Evolutionary conservation across 495 filamentous ascomycete genomes (phyloP).

Genomic region (Penicillium steckii): DNA sequence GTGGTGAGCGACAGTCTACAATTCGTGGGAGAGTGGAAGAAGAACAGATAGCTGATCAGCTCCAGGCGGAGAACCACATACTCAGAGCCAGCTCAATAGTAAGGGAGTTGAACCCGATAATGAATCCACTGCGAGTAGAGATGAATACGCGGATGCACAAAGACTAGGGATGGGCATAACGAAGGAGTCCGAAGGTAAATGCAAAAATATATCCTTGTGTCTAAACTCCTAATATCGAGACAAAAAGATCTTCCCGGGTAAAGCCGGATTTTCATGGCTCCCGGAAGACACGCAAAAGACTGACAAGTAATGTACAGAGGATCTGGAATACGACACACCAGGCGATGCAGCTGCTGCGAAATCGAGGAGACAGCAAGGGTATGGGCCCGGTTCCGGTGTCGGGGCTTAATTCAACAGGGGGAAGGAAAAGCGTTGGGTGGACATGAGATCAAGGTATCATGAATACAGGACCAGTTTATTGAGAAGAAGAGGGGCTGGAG

Average conservation of each 20-base stretch:
- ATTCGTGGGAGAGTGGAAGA: no score
- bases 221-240: constrained; percentile 32
- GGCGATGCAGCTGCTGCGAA: constrained; percentile 39
- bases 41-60: not conserved
- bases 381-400: constrained; percentile 56
- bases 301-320: constrained; percentile 49
- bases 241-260: constrained; percentile 19
- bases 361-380: constrained; percentile 56
- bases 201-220: constrained; percentile 31
- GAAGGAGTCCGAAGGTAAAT: constrained; percentile 35
- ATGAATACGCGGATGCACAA: constrained; percentile 30
- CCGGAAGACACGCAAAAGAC: constrained; percentile 31
- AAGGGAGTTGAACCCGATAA: constrained; percentile 9
- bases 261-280: constrained; percentile 7
- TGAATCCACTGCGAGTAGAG: constrained; percentile 4
- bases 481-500: constrained; percentile 37
- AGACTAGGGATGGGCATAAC: constrained; percentile 28
- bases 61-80: constrained; percentile 26
- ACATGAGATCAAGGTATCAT: constrained; percentile 14
- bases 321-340: constrained; percentile 31
- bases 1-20: constrained; percentile 35
- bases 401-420: constrained; percentile 45
- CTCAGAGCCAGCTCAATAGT: constrained; percentile 28
- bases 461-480: constrained; percentile 30
- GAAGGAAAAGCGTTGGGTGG: constrained; percentile 9